Evolutionary conservation across 345 rosid species (phyloP), one percentile per base, ranked within the genome.

Genomic region (Gossypium ekmanianum): DNA sequence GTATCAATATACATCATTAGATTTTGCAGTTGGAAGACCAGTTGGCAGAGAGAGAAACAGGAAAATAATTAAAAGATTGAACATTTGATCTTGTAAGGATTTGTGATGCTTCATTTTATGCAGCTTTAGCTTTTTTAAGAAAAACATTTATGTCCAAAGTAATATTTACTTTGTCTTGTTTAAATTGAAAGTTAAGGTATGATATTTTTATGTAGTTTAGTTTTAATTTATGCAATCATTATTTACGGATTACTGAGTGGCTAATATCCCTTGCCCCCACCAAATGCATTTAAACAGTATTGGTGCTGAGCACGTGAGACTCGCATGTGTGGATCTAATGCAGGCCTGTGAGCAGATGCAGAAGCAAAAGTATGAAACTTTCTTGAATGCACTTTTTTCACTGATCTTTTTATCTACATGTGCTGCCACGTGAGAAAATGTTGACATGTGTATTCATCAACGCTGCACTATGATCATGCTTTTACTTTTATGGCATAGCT

Each of bases 261-360:
- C 26, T 61, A 29, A 34, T 68, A n/a, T 26, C 47, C 45, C 45
- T 16, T 3, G 1, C 44, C 17, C 45, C 26, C 22, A 51, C 47
- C 20, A 47, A 41, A 26, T 61, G 58, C 20, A 45, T 63, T 69
- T 51, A 62, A 71, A 61, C 80, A 86, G 89, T 50, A 78, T 88
- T 41, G 89, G 91, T 1, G 85, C 83, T 9, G 87, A 81, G 77
- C 85, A 80, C 17, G 59, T 88, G 81, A 84, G 83, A 80, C 80
- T 75, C 39, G 79, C 89, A 69, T 79, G 85, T 62, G 62, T 18
- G 50, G 55, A 44, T 71, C 85, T 88, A 50, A 78, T 81, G 74
- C 67, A 7, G 74, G 87, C 85, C 62, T 86, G 84, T 74, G 77
- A 75, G 61, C 63, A 79, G 58, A 77, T 34, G 85, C 68, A 71